phyloP scores from a whole-genome alignment of 768 basidiomycete genomes.

The Hortiboletus flavorubellus region DNA sequence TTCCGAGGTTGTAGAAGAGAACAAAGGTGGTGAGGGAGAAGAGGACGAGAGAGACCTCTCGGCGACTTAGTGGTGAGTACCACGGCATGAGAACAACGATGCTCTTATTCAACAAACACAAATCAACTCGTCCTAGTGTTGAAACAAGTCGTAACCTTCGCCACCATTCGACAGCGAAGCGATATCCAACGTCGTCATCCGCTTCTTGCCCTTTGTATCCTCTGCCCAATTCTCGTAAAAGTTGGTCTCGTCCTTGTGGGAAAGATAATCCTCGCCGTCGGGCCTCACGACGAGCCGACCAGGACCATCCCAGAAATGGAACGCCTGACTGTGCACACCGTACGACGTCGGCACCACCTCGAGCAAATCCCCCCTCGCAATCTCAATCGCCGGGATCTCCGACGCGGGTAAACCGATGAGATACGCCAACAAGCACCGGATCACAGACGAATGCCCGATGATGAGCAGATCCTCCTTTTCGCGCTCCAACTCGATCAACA shows the following conservation, averaged over 20 bases:
- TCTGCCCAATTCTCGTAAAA: constrained; percentile 91
- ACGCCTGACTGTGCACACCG: constrained; percentile 86
- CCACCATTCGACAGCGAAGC: constrained; percentile 21
- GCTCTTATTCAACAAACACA: not conserved
- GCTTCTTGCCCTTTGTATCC: constrained; percentile 61
- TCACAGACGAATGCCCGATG: constrained; percentile 96
- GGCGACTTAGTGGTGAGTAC: constrained; percentile 63
- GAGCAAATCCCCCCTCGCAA: constrained; percentile 93
- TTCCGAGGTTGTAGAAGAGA: constrained; percentile 71
- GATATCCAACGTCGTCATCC: constrained; percentile 32
- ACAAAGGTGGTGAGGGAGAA: constrained; percentile 64
- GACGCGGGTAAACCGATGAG: constrained; percentile 91
- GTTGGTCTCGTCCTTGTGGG: constrained; percentile 61
- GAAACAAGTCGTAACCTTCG: constrained; percentile 8
- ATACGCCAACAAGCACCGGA: constrained; percentile 91
- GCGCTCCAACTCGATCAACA: constrained; percentile 90
- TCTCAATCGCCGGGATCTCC: constrained; percentile 96
- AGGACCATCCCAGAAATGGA: constrained; percentile 90
- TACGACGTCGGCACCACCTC: constrained; percentile 89
- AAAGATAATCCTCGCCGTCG: constrained; percentile 33
- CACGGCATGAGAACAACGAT: constrained; percentile 45
- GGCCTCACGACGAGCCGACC: constrained; percentile 49
- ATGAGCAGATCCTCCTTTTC: constrained; percentile 94
- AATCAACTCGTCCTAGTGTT: not conserved
- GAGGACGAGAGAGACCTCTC: constrained; percentile 69